Base-by-base conservation (phyloP, 2,329 filamentous ascomycete species). In the Neopestalotiopsis rosae region DNA sequence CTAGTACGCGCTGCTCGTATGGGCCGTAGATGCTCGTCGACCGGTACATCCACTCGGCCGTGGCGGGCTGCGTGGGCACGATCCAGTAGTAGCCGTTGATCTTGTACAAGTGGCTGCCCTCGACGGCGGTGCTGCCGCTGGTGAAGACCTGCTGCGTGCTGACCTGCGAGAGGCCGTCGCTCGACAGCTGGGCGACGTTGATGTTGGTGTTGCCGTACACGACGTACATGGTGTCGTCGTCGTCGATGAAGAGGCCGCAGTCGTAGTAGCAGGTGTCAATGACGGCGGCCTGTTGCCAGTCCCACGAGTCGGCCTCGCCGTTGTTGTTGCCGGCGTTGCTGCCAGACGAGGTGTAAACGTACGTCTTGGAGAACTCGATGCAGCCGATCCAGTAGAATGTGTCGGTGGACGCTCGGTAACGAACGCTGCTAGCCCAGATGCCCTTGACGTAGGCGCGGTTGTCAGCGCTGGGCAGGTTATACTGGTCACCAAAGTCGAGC, bases 151-250 rank as follows among this genome's bases (percentile, higher is more conserved):
- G 71, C 49, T 73, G 69, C 3, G 68, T 69, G 30, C 69, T 68
- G 12, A 68, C 69, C 69, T 86, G 79, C 0, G 79, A 79, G 42
- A 79, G 81, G 10, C 85, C 82, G 69, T 89, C 85, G 0, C 76
- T 69, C 12, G 82, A 82, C 2, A 90, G 80, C 73, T 88, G 82
- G 1, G 88, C 84, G 0, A 90, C 82, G 6, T 70, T 78, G 66
- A 90, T 81, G 2, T 84, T 78, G 0, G 77, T 82, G 66, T 81
- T 84, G 6, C 87, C 88, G 72, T 88, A 88, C 0, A 82, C 85
- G 0, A 90, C 83, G 66, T 89, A 90, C 81, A 89, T 86, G 1
- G 82, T 86, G 68, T 89, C 88, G 56, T 89, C 83, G 32, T 88
- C 85, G 65, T 90, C 88, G 42, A 90, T 82, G 7, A 90, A 74